Percentiles rank a stretch among this genome's conserved stretches.
phyloP scores from a whole-genome alignment of 805 yeast genomes.

The Pichia exigua region DNA sequence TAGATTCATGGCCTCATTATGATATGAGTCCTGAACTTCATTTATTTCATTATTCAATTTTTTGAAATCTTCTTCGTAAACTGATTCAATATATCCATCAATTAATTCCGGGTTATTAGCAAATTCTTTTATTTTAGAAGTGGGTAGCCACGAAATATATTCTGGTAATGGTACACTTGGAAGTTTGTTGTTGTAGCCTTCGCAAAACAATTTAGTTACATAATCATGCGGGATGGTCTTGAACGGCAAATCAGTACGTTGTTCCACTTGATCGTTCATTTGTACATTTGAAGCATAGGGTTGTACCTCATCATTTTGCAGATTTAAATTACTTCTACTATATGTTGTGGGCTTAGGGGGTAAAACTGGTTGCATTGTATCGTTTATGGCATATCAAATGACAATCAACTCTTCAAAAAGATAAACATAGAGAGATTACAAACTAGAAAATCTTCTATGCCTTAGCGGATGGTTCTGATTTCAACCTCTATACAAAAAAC shows the following conservation, averaged over 20 bases:
- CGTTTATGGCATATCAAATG: background rate
- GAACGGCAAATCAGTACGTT: conserved; percentile 1
- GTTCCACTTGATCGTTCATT: background rate
- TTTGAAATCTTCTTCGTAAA: conserved; percentile 11
- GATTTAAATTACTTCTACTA: background rate
- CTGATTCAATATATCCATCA: conserved; percentile 14
- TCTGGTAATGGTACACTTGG: conserved; percentile 14
- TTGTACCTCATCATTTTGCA: background rate
- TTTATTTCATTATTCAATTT: conserved; percentile 15
- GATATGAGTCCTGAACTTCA: conserved; percentile 32
- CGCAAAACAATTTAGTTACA: background rate
- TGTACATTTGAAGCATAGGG: background rate
- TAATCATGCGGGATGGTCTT: background rate
- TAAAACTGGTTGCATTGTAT: background rate
- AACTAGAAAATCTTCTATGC: too few relatives aligned
- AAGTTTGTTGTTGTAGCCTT: background rate
- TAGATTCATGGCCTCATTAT: conserved; percentile 19
- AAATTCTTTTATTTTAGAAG: conserved; percentile 17
- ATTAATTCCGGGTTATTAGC: conserved; percentile 12
- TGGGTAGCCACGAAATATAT: conserved; percentile 19
- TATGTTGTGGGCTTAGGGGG: conserved; percentile 1
- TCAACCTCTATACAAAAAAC: too few relatives aligned
- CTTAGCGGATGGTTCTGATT: too few relatives aligned
- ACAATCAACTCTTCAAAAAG: too few relatives aligned
- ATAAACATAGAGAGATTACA: too few relatives aligned